Conservation (phyloP, 2,329 filamentous ascomycete genomes). For the Trichothecium sympodiale region DNA sequence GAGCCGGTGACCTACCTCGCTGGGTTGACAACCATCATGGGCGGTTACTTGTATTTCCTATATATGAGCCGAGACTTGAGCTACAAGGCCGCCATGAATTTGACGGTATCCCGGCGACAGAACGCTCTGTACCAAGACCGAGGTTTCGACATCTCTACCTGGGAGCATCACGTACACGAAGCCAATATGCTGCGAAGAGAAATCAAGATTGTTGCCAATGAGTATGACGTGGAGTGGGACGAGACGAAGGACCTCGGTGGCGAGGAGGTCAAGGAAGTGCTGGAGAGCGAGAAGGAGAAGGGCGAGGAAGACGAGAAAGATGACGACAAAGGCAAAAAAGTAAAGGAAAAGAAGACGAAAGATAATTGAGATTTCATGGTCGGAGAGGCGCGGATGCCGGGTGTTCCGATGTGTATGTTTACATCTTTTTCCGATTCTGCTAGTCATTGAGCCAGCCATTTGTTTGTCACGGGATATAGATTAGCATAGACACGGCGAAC, state of each 20-base stretch:
- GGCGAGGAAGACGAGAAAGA: constrained; percentile 28
- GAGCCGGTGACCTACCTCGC: constrained; percentile 86
- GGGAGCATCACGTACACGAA: constrained; percentile 71
- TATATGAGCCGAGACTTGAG: constrained; percentile 85
- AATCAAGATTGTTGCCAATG: constrained; percentile 67
- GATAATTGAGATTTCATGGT: constrained; percentile 6
- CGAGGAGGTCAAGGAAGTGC: constrained; percentile 48
- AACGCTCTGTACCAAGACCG: constrained; percentile 62
- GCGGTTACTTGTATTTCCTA: constrained; percentile 86
- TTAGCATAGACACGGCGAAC: too few species aligned
- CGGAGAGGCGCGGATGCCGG: too few species aligned
- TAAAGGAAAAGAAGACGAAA: constrained; percentile 15
- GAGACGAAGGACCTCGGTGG: constrained; percentile 62
- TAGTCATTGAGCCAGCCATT: too few species aligned
- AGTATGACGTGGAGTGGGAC: constrained; percentile 89
- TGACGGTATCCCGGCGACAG: constrained; percentile 73
- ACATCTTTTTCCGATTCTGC: too few species aligned
- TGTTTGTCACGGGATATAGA: too few species aligned
- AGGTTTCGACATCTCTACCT: constrained; percentile 65
- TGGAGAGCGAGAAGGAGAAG: constrained; percentile 38
- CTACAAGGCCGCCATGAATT: constrained; percentile 77
- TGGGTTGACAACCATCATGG: constrained; percentile 76
- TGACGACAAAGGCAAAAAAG: constrained; percentile 19
- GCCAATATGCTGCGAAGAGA: constrained; percentile 68
- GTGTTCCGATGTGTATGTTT: too few species aligned